phyloP scores from a whole-genome alignment of 1,284 basidiomycete species.

The Wallemia hederae region DNA sequence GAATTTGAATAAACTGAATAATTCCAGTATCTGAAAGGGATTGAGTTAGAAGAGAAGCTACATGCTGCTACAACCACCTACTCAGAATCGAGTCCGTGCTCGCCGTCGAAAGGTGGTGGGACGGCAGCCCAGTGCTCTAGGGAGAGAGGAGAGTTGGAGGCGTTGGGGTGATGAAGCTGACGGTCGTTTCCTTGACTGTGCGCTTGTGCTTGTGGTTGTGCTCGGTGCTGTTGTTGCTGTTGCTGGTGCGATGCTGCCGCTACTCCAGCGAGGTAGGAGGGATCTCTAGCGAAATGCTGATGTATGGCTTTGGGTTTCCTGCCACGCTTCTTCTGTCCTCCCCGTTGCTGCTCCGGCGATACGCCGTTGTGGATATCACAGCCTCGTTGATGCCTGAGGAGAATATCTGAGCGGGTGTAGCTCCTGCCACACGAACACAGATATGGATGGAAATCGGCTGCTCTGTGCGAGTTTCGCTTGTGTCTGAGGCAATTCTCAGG shows the following conservation, averaged over 20 bases:
- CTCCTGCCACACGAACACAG: neutral
- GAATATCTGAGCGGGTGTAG: neutral
- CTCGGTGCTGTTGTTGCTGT: neutral
- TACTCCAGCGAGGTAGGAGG: neutral
- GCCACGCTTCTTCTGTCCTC: neutral
- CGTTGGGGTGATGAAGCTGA: no score
- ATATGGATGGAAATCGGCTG: neutral
- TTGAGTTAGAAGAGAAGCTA: neutral
- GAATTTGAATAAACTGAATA: neutral
- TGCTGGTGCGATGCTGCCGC: neutral
- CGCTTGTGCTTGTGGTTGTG: no score
- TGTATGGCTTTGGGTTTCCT: neutral
- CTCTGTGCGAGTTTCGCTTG: neutral
- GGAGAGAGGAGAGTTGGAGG: no score
- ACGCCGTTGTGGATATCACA: neutral
- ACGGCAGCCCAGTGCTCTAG: neutral
- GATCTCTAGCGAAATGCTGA: neutral
- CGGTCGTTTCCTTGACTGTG: no score
- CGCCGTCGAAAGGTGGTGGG: neutral
- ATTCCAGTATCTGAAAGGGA: neutral
- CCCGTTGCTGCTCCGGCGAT: no score
- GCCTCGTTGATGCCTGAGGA: neutral
- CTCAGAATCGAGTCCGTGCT: neutral
- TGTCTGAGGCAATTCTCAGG: neutral
- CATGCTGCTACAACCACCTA: neutral